Evolutionary conservation across 257 asterid species (phyloP), one percentile per base, ranked within the genome.

Genomic region (Solanum medicagineum): DNA sequence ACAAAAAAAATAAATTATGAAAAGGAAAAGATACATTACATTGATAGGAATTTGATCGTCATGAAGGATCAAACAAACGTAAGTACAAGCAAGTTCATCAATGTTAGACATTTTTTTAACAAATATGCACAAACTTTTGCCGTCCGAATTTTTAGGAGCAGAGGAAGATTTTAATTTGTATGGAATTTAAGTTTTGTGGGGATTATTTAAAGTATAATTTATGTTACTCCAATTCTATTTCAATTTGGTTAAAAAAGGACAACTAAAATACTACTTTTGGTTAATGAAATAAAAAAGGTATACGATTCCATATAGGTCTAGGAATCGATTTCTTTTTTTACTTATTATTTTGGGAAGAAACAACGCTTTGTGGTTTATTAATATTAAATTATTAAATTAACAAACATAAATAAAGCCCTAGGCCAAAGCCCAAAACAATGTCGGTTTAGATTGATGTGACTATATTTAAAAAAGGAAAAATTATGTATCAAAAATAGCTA

Each of bases 31-130:
- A 49, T 10, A n/a, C 16, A 53, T 26, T 45, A 26, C 87, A 11
- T 86, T 87, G 14, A 84, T 49, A 24, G 87, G 65, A 86, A 87
- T 87, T 14, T 84, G 83, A 56, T 87, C 89, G 49, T 87, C 89
- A 17, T 32, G 70, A 17, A 87, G 89, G 6, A 87, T 79, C 83
- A 87, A 66, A 47, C 51, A 54, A 36, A 87, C 87, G 11, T 84
- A 87, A 36, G 87, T 68, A 42, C 87, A 87, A n/a, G 85, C 85
- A 1, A 84, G 79, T 68, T 87, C 89, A 55, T 83, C 19, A 29
- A 55, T 53, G 17, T 71, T 84, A 70, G 54, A 42, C 80, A 70
- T 70, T 8, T 19, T 40, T 70, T 42, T 22, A 60, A 60, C 32
- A 60, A 60, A 60, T 60, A 60, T 60, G 16, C 32, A 60, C 15